A percentile compares a stretch with the other conserved stretches of the same genome.
These are phyloP conservation scores for Thraustochytrium sp. DNA, from an alignment of 352 stramenopile genomes.

Conservation along the genomic window DNA sequence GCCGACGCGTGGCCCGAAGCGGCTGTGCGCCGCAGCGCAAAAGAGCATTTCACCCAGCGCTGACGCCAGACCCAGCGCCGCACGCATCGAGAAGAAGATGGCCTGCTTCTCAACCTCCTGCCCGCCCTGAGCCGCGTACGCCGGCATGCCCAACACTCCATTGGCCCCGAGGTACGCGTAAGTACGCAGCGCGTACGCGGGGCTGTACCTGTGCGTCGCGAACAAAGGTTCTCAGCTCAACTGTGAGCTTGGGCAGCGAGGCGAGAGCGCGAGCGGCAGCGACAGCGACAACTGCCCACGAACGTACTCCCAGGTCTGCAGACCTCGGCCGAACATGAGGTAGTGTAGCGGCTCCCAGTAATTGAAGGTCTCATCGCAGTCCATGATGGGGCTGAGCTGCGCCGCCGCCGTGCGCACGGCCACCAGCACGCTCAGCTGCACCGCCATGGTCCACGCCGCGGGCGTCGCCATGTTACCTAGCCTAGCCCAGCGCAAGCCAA, in stretches of 20 bases:
- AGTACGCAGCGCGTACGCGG: slow-evolving; percentile 86
- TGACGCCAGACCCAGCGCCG: slow-evolving; percentile 64
- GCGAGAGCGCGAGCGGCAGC: background rate
- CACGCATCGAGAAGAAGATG: slow-evolving; percentile 81
- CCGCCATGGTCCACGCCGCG: background rate
- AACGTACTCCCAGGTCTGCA: slow-evolving; percentile 74
- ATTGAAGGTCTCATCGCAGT: slow-evolving; percentile 99
- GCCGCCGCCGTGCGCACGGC: slow-evolving; percentile 61
- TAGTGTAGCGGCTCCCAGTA: slow-evolving; percentile 99
- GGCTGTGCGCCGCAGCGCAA: slow-evolving; percentile 61
- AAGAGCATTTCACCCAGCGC: slow-evolving; percentile 75
- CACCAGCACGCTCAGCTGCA: slow-evolving; percentile 60
- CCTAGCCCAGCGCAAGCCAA: too few species aligned
- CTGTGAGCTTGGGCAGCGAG: background rate
- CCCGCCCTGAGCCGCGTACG: slow-evolving; percentile 53
- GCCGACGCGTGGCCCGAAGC: slow-evolving; percentile 63
- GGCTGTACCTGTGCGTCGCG: slow-evolving; percentile 62
- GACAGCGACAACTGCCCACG: slow-evolving; percentile 53
- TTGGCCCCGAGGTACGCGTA: slow-evolving; percentile 84
- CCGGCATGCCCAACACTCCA: slow-evolving; percentile 50
- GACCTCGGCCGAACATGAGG: slow-evolving; percentile 79
- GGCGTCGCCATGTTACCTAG: too few species aligned
- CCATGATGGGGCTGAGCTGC: slow-evolving; percentile 73
- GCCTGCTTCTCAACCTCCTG: slow-evolving; percentile 58
- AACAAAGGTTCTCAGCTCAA: slow-evolving; percentile 39